Conservation (phyloP, 1,139 yeast species). For the Waltiozyma sp. region DNA sequence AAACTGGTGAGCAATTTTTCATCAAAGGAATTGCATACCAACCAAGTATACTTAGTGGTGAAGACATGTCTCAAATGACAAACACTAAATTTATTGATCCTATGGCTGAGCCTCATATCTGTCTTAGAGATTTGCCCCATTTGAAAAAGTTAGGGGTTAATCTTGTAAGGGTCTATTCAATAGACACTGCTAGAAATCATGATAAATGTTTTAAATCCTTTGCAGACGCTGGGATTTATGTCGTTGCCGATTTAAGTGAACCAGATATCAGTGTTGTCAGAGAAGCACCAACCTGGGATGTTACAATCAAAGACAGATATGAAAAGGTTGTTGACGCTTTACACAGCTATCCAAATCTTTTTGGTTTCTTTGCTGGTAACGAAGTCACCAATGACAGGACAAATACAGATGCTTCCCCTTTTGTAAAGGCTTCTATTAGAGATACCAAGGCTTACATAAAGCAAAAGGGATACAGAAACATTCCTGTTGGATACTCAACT, state of each 20-base stretch:
- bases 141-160: slow-evolving; percentile 39
- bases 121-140: slow-evolving; percentile 40
- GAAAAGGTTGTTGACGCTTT: slow-evolving; percentile 43
- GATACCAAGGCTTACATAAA: slow-evolving; percentile 41
- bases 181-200: slow-evolving; percentile 39
- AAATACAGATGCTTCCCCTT: slow-evolving; percentile 45
- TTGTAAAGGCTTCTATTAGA: slow-evolving; percentile 51
- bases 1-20: slow-evolving; percentile 38
- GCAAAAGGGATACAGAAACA: slow-evolving; percentile 30
- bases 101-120: slow-evolving; percentile 33
- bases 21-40: slow-evolving; percentile 53
- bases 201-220: slow-evolving; percentile 45
- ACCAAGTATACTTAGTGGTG: slow-evolving; percentile 28
- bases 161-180: slow-evolving; percentile 43
- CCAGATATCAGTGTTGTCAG: slow-evolving; percentile 41
- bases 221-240: slow-evolving; percentile 44
- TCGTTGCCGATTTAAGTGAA: slow-evolving; percentile 43
- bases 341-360: slow-evolving; percentile 35
- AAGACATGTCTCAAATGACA: slow-evolving; percentile 19
- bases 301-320: slow-evolving; percentile 56
- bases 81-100: slow-evolving; percentile 40
- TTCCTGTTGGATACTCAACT: slow-evolving; percentile 55
- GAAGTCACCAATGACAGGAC: slow-evolving; percentile 43
- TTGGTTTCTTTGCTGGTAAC: slow-evolving; percentile 54
- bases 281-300: slow-evolving; percentile 38